Evolutionary conservation across 148 eudicot species (phyloP), one percentile per base, ranked within the genome.

Genomic region (Vaccinium macrocarpon): DNA sequence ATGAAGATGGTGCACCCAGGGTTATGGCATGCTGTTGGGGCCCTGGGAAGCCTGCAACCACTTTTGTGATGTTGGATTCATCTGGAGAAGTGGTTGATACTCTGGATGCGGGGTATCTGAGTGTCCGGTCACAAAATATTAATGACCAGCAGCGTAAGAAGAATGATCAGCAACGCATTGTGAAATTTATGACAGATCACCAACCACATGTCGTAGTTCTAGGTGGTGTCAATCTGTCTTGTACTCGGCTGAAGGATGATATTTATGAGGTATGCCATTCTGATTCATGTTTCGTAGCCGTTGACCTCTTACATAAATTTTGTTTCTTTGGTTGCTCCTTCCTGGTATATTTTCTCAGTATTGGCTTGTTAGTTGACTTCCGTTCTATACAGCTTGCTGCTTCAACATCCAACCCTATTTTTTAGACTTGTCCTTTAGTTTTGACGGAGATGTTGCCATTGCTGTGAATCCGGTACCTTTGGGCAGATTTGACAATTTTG

Each of bases 21-120:
- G 97, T 97, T 70, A 95, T 97, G 99, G 98, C 98, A 82, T 97
- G 99, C 87, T 97, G 99, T 85, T 97, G 98, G 98, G 98, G 98
- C 21, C 93, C 92, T 57, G 98, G 98, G 83, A 95, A 93, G 85
- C 98, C 99, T 62, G 84, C 95, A 42, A 95, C 93, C 53, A 95
- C 98, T 46, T 95, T 97, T 84, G 99, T 95, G 86, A 95, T 97
- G 99, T 85, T 97, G 88, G 98, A 97, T 92, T 93, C 98, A 51
- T 91, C 86, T 89, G 99, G 99, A 82, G 98, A 97, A 89, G 93
- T 97, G 78, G 87, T 95, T 53, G 98, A 97, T 90, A 92, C 93
- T 5, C 83, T 97, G 73, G 91, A 90, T 87, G 98, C 96, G 15
- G 98, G 95, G 64, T 95, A 92, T 72, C 88, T 97, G 8, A 95